Base-by-base conservation (phyloP, 202 grass and related monocot genomes). In the Setaria italica region DNA sequence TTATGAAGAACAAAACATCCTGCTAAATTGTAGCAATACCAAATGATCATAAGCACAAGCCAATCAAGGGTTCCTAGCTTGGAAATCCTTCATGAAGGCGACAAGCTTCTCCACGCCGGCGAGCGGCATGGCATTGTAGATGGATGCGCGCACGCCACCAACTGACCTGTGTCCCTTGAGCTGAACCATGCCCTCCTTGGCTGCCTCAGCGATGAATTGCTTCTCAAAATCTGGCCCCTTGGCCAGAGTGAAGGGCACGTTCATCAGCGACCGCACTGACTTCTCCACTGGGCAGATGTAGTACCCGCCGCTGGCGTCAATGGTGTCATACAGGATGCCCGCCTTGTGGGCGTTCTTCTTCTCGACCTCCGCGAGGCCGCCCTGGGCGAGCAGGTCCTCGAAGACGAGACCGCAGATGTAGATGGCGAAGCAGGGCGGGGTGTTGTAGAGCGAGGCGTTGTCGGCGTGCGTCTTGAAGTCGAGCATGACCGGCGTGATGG, bases 131-230 rank as follows among this genome's bases (percentile, higher is more conserved):
- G 97, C 97, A 46, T 99, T 99, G 86, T 99, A 99, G 48, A 99
- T 96, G 74, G 97, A 99, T 10, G 97, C 94, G 0, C 97, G 91
- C 47, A 99, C 86, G 0, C 97, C 97, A 0, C 97, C 97, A 0
- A 99, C 97, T 0, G 97, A 99, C 46, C 97, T 89, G 77, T 99
- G 97, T 1, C 97, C 97, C 91, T 99, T 99, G 82, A 99, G 93
- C 93, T 99, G 93, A 72, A 99, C 80, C 97, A 99, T 99, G 21
- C 87, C 83, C 69, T 99, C 97, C 87, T 94, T 96, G 76, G 91
- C 63, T 0, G 97, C 93, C 90, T 96, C 97, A 4, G 90, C 90
- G 8, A 99, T 83, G 74, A 99, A 99, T 47, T 90, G 90, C 93
- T 96, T 99, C 94, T 99, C 97, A 7, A 91, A 81, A 53, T 99